phyloP scores from a whole-genome alignment of 306 rosid genomes.

The Castanopsis chinensis region DNA sequence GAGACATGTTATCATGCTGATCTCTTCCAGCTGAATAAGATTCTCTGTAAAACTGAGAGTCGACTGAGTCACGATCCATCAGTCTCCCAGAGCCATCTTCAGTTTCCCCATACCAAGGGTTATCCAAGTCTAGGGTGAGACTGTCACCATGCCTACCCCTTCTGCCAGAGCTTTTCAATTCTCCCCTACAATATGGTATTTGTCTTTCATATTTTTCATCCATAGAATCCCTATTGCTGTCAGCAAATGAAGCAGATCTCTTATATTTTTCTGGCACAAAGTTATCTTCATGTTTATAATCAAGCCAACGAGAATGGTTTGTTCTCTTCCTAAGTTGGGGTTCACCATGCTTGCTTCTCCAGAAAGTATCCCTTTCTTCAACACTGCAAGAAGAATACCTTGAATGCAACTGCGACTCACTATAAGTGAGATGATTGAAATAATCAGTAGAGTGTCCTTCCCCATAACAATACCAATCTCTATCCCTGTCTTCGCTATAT shows the following conservation, averaged over 20 bases:
- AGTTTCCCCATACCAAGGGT: conserved; percentile 28
- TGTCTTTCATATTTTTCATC: conserved; percentile 27
- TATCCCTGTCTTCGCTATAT: conserved; percentile 27
- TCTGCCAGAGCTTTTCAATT: conserved; percentile 25
- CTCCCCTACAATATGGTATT: conserved; percentile 31
- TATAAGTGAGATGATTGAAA: conserved; percentile 25
- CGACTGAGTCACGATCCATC: conserved; percentile 14
- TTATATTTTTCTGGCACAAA: conserved; percentile 26
- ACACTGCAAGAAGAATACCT: conserved; percentile 29
- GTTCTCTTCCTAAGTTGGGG: conserved; percentile 31
- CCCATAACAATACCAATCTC: conserved; percentile 32
- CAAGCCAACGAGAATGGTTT: conserved; percentile 22
- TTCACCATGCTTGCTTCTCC: conserved; percentile 30
- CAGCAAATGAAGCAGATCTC: conserved; percentile 26
- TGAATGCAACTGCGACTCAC: conserved; percentile 41
- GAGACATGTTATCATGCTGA: conserved; percentile 23
- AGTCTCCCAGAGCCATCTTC: conserved; percentile 41
- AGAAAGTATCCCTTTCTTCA: conserved; percentile 29
- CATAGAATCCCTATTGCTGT: conserved; percentile 25
- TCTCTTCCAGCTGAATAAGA: conserved; percentile 14
- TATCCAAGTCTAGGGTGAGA: conserved; percentile 26
- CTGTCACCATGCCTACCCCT: conserved; percentile 34
- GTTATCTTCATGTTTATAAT: conserved; percentile 33
- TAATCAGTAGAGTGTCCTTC: conserved; percentile 25
- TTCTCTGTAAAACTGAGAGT: conserved; percentile 26